phyloP scores from a whole-genome alignment of 2,329 filamentous ascomycete genomes.

The Ophiosphaerella herpotricha region DNA sequence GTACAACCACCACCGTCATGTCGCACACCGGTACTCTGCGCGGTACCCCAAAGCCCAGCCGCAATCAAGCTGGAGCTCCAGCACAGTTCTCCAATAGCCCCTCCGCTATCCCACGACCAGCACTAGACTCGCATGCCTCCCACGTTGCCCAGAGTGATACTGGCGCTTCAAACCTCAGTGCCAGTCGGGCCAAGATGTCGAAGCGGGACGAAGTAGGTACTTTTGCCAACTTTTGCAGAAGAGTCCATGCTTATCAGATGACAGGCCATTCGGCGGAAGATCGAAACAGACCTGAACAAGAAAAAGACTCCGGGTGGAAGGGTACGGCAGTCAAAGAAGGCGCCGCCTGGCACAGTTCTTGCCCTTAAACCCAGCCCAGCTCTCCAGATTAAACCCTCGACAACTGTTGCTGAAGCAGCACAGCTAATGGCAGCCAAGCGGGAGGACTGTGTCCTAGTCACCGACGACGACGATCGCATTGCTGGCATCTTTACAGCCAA shows the following conservation, averaged over 20 bases:
- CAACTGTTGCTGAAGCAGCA: conserved; percentile 92
- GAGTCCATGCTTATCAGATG: conserved; percentile 17
- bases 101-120: conserved; percentile 74
- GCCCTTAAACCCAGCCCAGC: conserved; percentile 94
- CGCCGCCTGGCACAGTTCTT: conserved; percentile 92
- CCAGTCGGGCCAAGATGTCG: conserved; percentile 92
- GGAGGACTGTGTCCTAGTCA: conserved; percentile 96
- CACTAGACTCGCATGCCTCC: conserved; percentile 62
- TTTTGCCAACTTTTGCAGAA: not conserved
- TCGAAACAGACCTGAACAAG: conserved; percentile 97
- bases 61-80: conserved; percentile 54
- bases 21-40: conserved; percentile 68
- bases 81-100: conserved; percentile 65
- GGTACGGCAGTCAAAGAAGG: conserved; percentile 85
- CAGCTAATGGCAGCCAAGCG: conserved; percentile 99
- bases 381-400: conserved; percentile 94
- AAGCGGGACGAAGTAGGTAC: conserved; percentile 94
- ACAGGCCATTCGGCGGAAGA: conserved; percentile 93
- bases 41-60: conserved; percentile 67
- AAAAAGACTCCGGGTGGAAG: conserved; percentile 84
- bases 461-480: conserved; percentile 96
- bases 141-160: conserved; percentile 60
- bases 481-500: conserved; percentile 99
- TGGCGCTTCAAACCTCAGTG: conserved; percentile 74
- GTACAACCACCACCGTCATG: conserved; percentile 50